These are phyloP conservation scores for Aspergillus alliaceus DNA, from an alignment of 2,329 filamentous ascomycete genomes.

Conservation along the genomic window DNA sequence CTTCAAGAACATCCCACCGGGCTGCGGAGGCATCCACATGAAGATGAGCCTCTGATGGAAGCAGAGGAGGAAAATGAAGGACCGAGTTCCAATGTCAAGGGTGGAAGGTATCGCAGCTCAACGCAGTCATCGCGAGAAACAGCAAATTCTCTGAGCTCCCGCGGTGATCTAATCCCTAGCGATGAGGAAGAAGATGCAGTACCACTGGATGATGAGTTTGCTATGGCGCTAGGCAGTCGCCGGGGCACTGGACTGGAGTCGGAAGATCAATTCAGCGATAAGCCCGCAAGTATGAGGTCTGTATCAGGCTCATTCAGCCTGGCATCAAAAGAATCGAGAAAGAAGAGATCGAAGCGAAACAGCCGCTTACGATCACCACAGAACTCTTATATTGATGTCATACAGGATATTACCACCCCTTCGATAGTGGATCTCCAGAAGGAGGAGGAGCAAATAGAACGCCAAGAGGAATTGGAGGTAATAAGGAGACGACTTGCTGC, in stretches of 20 bases:
- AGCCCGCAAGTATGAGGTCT: constrained; percentile 45
- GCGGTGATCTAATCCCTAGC: constrained; percentile 88
- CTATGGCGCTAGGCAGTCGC: constrained; percentile 70
- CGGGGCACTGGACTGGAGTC: constrained; percentile 58
- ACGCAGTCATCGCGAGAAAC: constrained; percentile 80
- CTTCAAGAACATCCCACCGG: constrained; percentile 79
- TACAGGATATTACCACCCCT: constrained; percentile 39
- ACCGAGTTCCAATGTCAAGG: constrained; percentile 13
- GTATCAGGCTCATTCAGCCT: constrained; percentile 50
- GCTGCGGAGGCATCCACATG: constrained; percentile 46
- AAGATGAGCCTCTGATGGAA: constrained; percentile 71
- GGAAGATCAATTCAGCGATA: constrained; percentile 72
- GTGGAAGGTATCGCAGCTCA: constrained; percentile 64
- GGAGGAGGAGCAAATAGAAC: constrained; percentile 56
- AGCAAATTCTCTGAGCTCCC: constrained; percentile 79
- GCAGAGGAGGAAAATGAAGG: constrained; percentile 52
- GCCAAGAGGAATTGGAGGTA: constrained; percentile 58
- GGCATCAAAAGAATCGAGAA: constrained; percentile 46
- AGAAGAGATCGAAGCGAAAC: constrained; percentile 29
- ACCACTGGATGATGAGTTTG: constrained; percentile 90
- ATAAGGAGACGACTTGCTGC: constrained; percentile 56
- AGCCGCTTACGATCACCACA: constrained; percentile 28
- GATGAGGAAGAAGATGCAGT: constrained; percentile 92
- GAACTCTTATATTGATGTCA: constrained; percentile 25
- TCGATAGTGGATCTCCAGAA: constrained; percentile 56